Evolutionary conservation across 106 monocot genomes (phyloP), one percentile per base, ranked within the genome.

Genomic region (Alisma plantagoaquatica): DNA sequence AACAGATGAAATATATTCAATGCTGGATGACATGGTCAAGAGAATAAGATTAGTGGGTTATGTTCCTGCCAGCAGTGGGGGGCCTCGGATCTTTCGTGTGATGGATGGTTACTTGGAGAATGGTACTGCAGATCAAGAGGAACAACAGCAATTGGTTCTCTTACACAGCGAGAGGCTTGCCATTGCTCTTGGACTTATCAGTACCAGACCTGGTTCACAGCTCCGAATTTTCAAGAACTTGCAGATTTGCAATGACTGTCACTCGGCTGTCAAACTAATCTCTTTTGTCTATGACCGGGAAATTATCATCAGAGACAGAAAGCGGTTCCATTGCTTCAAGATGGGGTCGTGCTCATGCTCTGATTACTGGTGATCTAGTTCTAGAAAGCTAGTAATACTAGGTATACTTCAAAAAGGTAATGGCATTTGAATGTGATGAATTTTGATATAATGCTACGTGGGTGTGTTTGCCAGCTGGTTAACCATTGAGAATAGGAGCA

Each of bases 341-440:
- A 16, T 66, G 31, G 79, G 85, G 8, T 0, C 9, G 11, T 85
- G 85, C 42, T 76, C 76, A 27, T 85, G 85, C 41, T 76, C 70
- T 25, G 85, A 85, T 53, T 85, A 80, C 42, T 85, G 79, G 85
- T 85, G n/a, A n/a, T n/a, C n/a, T n/a, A n/a, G n/a, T n/a, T n/a
- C n/a, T n/a, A n/a, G n/a, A n/a, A n/a, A n/a, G n/a, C n/a, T n/a
- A n/a, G n/a, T n/a, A n/a, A n/a, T n/a, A n/a, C n/a, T n/a, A n/a
- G n/a, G n/a, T n/a, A n/a, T n/a, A n/a, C n/a, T n/a, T n/a, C n/a
- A n/a, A n/a, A n/a, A n/a, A n/a, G n/a, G n/a, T n/a, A n/a, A n/a
- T n/a, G n/a, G n/a, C n/a, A n/a, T n/a, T n/a, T n/a, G n/a, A n/a
- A n/a, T n/a, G n/a, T n/a, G n/a, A n/a, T n/a, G n/a, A n/a, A n/a